Percentiles rank a stretch among this genome's conserved stretches.
Evolutionary conservation across 2,329 filamentous ascomycete genomes (phyloP).

Genomic region (Macrophomina phaseolina): DNA sequence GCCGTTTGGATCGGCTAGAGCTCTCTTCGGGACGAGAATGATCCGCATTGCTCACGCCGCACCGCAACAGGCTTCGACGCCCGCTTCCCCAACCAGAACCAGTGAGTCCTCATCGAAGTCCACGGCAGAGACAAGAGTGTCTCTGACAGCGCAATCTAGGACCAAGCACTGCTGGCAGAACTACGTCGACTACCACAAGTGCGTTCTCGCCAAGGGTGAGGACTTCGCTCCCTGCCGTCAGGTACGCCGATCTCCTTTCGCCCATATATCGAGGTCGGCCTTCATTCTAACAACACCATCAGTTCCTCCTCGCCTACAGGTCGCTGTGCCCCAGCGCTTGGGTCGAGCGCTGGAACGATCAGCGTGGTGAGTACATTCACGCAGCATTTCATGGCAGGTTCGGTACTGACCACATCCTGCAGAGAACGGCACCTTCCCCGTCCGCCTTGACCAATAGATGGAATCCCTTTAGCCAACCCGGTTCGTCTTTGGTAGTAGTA

Average conservation of each 20-base stretch:
- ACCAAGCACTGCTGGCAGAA: constrained; percentile 99
- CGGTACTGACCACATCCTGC: not conserved
- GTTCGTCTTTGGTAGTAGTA: constrained; percentile 21
- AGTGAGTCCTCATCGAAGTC: constrained; percentile 53
- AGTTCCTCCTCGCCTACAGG: constrained; percentile 97
- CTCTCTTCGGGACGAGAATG: not conserved
- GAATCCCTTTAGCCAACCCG: not conserved
- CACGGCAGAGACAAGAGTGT: not conserved
- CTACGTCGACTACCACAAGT: constrained; percentile 99
- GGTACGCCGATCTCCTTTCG: constrained; percentile 59
- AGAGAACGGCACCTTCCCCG: constrained; percentile 31
- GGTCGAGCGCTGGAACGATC: constrained; percentile 95
- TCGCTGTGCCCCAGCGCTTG: constrained; percentile 96
- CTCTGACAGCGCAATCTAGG: constrained; percentile 40
- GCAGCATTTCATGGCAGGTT: not conserved
- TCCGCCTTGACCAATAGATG: constrained; percentile 30
- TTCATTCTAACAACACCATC: constrained; percentile 23
- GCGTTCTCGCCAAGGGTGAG: constrained; percentile 97
- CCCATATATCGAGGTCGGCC: not conserved
- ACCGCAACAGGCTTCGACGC: constrained; percentile 85
- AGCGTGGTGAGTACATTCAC: constrained; percentile 73
- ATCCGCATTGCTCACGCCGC: constrained; percentile 21
- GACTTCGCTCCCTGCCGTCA: constrained; percentile 97
- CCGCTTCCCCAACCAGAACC: constrained; percentile 98
- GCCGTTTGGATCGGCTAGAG: not conserved